Evolutionary conservation across 495 filamentous ascomycete genomes (phyloP), one percentile per base, ranked within the genome.

Genomic region (Lepidopterella palustris): DNA sequence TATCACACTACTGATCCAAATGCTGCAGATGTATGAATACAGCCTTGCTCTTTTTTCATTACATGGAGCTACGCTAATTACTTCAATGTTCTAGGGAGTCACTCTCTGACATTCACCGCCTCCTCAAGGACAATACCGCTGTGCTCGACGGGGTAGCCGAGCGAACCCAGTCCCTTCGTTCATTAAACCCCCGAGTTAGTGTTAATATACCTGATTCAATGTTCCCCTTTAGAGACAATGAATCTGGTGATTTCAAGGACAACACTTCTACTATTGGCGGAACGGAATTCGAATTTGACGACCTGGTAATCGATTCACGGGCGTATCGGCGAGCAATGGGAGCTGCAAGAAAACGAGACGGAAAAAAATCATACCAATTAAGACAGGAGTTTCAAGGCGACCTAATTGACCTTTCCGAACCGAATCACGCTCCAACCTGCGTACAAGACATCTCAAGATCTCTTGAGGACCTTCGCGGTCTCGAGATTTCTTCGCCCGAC

Each of bases 261-360:
- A 28, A 25, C 13, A 4, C 51, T 26, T 53, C 51, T n/a, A 53
- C 51, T 10, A 31, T 53, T 32, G 51, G 26, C 13, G 51, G 21
- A 13, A 31, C 21, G 15, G 51, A 53, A 53, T 53, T 53, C 18
- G 51, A 53, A 13, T 53, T 53, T n/a, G 51, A 53, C 15, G 51
- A 53, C 21, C 15, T 28, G 2, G 13, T 53, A 2, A 21, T 53
- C 1, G 32, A 53, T n/a, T 26, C 51, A 5, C 10, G 32, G 27
- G 51, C 39, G 13, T 42, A 42, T 20, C 13, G 39, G 20, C 39
- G 39, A 42, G 39, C 39, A 11, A 3, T 42, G 39, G 6, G 13
- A 15, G 39, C 39, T 42, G 39, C 39, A 42, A n/a, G n/a, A n/a
- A n/a, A n/a, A n/a, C n/a, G n/a, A n/a, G n/a, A n/a, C n/a, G n/a